phyloP scores from a whole-genome alignment of 148 eudicot genomes.

The Rhododendron molle region DNA sequence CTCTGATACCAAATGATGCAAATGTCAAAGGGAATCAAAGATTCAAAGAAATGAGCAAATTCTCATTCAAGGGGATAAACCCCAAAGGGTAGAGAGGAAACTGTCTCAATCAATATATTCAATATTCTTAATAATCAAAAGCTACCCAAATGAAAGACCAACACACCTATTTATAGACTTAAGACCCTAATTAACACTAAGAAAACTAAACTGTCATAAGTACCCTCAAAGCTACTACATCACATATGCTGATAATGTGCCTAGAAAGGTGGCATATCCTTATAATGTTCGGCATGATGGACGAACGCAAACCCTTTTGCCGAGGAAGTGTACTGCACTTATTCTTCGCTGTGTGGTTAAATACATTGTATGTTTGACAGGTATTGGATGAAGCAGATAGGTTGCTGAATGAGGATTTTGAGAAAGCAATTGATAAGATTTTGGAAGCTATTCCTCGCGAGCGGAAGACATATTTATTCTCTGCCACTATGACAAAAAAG shows the following conservation, averaged over 20 bases:
- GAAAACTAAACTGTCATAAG: too few relatives aligned
- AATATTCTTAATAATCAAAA: too few relatives aligned
- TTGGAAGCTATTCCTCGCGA: constrained; percentile 70
- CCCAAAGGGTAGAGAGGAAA: too few relatives aligned
- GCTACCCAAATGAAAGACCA: too few relatives aligned
- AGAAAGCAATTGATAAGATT: constrained; percentile 72
- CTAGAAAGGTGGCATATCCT: neutral
- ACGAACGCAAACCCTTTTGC: neutral
- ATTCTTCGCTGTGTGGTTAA: neutral
- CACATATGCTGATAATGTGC: neutral
- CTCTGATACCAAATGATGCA: too few relatives aligned
- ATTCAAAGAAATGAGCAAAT: too few relatives aligned
- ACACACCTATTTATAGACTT: too few relatives aligned
- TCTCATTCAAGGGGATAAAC: too few relatives aligned
- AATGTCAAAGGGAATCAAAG: too few relatives aligned
- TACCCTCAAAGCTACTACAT: too few relatives aligned
- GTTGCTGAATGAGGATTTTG: constrained; percentile 81
- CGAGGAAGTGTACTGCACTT: neutral
- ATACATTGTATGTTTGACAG: constrained; percentile 28
- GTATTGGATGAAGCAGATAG: constrained; percentile 96
- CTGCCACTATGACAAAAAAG: constrained; percentile 95
- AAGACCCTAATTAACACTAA: too few relatives aligned
- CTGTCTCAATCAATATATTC: too few relatives aligned
- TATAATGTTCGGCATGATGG: neutral
- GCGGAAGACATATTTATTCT: constrained; percentile 71